Percentiles rank a stretch among this genome's conserved stretches.
These are phyloP conservation scores for Entomortierella chlamydospora DNA, from an alignment of 192 early-diverging fungal genomes.

Conservation along the genomic window DNA sequence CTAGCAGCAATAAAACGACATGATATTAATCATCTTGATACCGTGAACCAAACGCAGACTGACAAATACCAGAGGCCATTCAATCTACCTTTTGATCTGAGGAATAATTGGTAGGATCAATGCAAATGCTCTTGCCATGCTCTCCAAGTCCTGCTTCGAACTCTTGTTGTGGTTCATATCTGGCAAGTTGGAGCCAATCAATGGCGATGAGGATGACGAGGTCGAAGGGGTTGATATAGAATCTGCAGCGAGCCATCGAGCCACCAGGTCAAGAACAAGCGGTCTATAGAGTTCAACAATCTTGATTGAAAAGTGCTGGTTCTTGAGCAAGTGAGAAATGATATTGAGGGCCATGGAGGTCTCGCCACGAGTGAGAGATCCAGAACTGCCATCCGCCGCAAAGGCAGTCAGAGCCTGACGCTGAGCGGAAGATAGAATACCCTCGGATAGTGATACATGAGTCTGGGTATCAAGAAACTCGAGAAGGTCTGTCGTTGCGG, in stretches of 20 bases:
- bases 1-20: constrained; percentile 11
- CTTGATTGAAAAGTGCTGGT: constrained; percentile 28
- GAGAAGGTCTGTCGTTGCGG: constrained; percentile 41
- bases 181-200: constrained; percentile 11
- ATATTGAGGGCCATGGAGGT: constrained; percentile 33
- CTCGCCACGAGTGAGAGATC: constrained; percentile 10
- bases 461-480: constrained; percentile 53
- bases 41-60: too few species aligned
- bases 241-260: constrained; percentile 75
- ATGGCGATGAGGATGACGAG: constrained; percentile 7
- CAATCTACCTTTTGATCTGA: constrained; percentile 71
- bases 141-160: constrained; percentile 34
- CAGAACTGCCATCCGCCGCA: constrained; percentile 3
- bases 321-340: constrained; percentile 41
- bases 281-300: constrained; percentile 74
- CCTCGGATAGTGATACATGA: not conserved
- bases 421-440: constrained; percentile 19
- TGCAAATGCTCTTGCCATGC: constrained; percentile 67
- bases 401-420: constrained; percentile 19
- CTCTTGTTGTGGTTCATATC: constrained; percentile 10
- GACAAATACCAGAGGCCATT: not conserved
- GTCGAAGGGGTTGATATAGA: constrained; percentile 23
- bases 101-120: constrained; percentile 74
- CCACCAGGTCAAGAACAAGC: constrained; percentile 82
- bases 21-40: constrained; percentile 17